Base-by-base conservation (phyloP, 1,139 yeast genomes). In the Magnusiomyces sp. region DNA sequence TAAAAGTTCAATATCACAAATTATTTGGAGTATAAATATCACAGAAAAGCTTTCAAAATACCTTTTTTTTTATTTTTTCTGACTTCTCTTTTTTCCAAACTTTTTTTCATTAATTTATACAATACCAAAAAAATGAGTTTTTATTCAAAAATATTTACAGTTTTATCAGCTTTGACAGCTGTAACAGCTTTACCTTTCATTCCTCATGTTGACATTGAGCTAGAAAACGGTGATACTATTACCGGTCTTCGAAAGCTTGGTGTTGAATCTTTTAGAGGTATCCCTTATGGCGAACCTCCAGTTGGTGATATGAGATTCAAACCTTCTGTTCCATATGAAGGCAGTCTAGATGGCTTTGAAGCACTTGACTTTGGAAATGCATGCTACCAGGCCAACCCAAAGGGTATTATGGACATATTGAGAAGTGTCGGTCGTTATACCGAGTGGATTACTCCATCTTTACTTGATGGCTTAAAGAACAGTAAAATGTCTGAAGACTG, bases 401-500 rank as follows among this genome's bases (percentile, higher is more conserved):
- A 42, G 23, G 33, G 37, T 14, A 27, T 44, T n/a, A 46, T 43
- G 44, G 52, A 49, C 40, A 14, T 14, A 16, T 13, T 49, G 11
- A 36, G 47, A 19, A 23, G n/a, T 10, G 23, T 46, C 11, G 49
- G 46, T 11, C 31, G 37, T 13, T 37, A 36, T 14, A 34, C 49
- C 1, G 49, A 43, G 16, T 43, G 45, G 31, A 32, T 43, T 14
- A 38, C 49, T 7, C 40, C 52, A 2, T 36, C 46, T 4, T 11
- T 36, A 14, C 19, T 46, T 11, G 49, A 49, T 20, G 38, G 27
- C 23, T 43, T 36, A 1, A 49, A 43, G 34, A 13, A 43, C 17
- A 42, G 49, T n/a, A 39, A 38, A n/a, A 46, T 43, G 47, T 36
- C 53, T 38, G 63, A 60, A 43, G 63, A 60, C 48, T 60, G 64